Evolutionary conservation across 371 early-diverging fungal genomes (phyloP), one percentile per base, ranked within the genome.

Genomic region (Mucor saturninus): DNA sequence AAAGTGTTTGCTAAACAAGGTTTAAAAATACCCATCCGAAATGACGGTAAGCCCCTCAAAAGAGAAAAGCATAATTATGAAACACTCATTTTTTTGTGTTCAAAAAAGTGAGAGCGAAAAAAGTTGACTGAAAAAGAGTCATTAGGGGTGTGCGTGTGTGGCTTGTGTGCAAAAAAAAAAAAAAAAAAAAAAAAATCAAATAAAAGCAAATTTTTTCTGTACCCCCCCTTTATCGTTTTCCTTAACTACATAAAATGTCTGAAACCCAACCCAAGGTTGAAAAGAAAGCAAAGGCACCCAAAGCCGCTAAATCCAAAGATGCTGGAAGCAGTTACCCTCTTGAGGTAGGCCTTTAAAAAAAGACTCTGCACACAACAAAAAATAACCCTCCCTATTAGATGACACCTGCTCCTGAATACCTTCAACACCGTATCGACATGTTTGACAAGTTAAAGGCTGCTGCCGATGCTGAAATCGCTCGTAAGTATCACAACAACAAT

Each of bases 1-100:
- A 89, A 93, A 65, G 83, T 88, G 5, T 91, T 96, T 80, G 95
- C 96, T 1, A 91, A 91, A 55, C 96, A 96, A 66, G 96, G 96
- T 0, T 76, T 96, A 48, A 95, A 94, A 68, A 94, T 96, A 57
- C 91, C 95, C 2, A 93, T 96, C 64, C 84, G 95, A 37, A 96
- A 94, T 64, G 93, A 94, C 58, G 82, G 79, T 74, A 88, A 56
- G 73, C 21, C 21, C 21, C 21, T 40, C 15, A 14, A 32, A 4
- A 31, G 14, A 31, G 35, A 35, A 35, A 35, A 35, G 35, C 0
- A 35, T 35, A 35, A 21, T 21, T 21, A 21, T 21, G 21, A 21
- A 21, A 21, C 10, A 37, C 7, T 54, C 35, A 38, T 43, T 56
- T 43, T 29, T 56, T 56, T 56, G 21, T 21, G 21, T 21, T 21